A percentile compares a stretch with the other conserved stretches of the same genome.
Conservation (phyloP, 768 basidiomycete genomes). For the Royoungia palumana region DNA sequence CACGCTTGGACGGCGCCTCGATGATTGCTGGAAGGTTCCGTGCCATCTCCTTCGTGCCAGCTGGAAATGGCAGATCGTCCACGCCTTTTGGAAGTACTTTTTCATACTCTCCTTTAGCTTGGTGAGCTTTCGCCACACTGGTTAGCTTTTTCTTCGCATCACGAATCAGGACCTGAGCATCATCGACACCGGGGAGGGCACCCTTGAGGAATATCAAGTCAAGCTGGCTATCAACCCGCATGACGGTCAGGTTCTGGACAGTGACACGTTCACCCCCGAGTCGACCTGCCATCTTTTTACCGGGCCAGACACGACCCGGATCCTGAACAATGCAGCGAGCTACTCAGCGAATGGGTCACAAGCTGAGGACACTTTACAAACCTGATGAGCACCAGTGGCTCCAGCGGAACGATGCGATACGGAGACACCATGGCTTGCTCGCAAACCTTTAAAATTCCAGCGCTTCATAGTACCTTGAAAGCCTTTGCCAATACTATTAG, state of each 20-base stretch:
- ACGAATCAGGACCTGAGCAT: slow-evolving; percentile 78
- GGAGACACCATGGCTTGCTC: slow-evolving; percentile 95
- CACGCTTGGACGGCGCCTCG: slow-evolving; percentile 67
- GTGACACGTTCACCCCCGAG: slow-evolving; percentile 84
- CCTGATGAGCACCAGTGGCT: slow-evolving; percentile 94
- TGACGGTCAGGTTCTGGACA: slow-evolving; percentile 82
- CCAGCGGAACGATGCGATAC: slow-evolving; percentile 90
- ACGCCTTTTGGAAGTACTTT: slow-evolving; percentile 82
- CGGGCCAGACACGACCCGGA: slow-evolving; percentile 93
- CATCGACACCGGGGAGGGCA: slow-evolving; percentile 86
- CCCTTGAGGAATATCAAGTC: slow-evolving; percentile 91
- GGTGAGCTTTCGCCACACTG: slow-evolving; percentile 57
- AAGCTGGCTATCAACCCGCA: slow-evolving; percentile 81
- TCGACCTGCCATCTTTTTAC: slow-evolving; percentile 97
- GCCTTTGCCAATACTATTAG: slow-evolving; percentile 86
- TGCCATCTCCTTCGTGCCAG: slow-evolving; percentile 77
- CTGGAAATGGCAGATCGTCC: slow-evolving; percentile 86
- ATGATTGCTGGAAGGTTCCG: slow-evolving; percentile 61
- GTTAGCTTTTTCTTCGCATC: slow-evolving; percentile 89
- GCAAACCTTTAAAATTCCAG: slow-evolving; percentile 88
- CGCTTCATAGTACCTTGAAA: slow-evolving; percentile 97
- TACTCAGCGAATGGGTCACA: background rate
- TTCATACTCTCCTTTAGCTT: slow-evolving; percentile 68
- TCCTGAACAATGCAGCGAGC: slow-evolving; percentile 51
- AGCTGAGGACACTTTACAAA: slow-evolving; percentile 33